Conservation (phyloP, 2,329 filamentous ascomycete genomes). For the Colletotrichum cereale region DNA sequence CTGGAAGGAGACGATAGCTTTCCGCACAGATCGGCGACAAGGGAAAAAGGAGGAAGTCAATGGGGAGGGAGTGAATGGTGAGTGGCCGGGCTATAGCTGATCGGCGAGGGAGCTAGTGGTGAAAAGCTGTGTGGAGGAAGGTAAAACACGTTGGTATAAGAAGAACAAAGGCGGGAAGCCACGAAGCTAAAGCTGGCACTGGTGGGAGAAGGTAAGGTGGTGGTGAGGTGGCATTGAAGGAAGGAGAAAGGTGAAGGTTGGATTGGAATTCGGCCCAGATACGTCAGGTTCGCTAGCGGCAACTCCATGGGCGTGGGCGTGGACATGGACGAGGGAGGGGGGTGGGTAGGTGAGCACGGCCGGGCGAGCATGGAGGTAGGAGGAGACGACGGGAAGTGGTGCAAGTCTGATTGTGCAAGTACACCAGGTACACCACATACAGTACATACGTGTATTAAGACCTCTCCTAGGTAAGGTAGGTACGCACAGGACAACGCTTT, state of each 20-base stretch:
- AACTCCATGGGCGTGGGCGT: background rate
- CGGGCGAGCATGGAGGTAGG: background rate
- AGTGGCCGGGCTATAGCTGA: slow-evolving; percentile 37
- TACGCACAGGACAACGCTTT: background rate
- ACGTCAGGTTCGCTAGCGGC: slow-evolving; percentile 16
- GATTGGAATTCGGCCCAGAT: slow-evolving; percentile 34
- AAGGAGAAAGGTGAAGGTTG: slow-evolving; percentile 30
- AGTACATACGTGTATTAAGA: too few relatives aligned
- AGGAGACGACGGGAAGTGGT: background rate
- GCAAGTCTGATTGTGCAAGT: slow-evolving; percentile 3
- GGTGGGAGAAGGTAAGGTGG: slow-evolving; percentile 34
- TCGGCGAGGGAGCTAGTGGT: slow-evolving; percentile 29
- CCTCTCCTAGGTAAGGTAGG: background rate
- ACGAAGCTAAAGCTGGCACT: slow-evolving; percentile 28
- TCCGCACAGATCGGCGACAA: slow-evolving; percentile 20
- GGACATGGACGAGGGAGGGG: background rate
- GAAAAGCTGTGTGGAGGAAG: slow-evolving; percentile 41
- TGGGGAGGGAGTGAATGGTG: slow-evolving; percentile 34
- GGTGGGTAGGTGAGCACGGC: background rate
- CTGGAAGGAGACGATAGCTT: slow-evolving; percentile 30
- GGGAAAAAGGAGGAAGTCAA: slow-evolving; percentile 31
- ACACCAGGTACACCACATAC: background rate
- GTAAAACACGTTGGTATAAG: slow-evolving; percentile 15
- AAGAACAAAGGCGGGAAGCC: slow-evolving; percentile 40
- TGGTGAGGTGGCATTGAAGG: slow-evolving; percentile 16